Conservation (phyloP, 495 filamentous ascomycete species). For the Letharia lupina region DNA sequence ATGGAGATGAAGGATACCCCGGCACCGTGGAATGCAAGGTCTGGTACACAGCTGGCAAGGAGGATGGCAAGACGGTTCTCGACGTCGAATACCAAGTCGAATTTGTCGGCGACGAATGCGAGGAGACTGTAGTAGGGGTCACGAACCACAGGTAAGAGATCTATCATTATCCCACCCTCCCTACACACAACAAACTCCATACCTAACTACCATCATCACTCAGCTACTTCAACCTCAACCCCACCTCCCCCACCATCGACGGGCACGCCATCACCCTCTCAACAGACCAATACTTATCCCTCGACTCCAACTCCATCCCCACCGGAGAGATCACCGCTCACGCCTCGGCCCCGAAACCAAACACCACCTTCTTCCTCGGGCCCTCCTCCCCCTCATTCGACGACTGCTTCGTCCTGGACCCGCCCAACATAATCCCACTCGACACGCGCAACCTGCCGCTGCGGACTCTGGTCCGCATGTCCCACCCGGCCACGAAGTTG, state of each 20-base stretch:
- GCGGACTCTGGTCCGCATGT: slow-evolving; percentile 54
- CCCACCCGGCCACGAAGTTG: slow-evolving; percentile 60
- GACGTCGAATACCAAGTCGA: slow-evolving; percentile 85
- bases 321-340: slow-evolving; percentile 40
- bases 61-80: slow-evolving; percentile 60
- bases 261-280: slow-evolving; percentile 66
- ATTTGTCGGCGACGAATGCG: slow-evolving; percentile 61
- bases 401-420: slow-evolving; percentile 77
- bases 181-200: background rate
- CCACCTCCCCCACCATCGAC: slow-evolving; percentile 55
- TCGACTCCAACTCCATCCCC: slow-evolving; percentile 63
- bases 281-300: slow-evolving; percentile 64
- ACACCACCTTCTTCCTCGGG: slow-evolving; percentile 60
- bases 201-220: background rate
- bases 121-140: slow-evolving; percentile 82
- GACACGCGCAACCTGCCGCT: slow-evolving; percentile 67
- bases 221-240: slow-evolving; percentile 84
- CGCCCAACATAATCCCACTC: slow-evolving; percentile 45
- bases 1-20: slow-evolving; percentile 81
- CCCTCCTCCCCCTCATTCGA: slow-evolving; percentile 66
- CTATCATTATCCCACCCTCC: background rate
- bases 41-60: slow-evolving; percentile 66
- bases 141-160: slow-evolving; percentile 82
- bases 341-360: slow-evolving; percentile 49
- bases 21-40: slow-evolving; percentile 72